Evolutionary conservation across 1,139 yeast species (phyloP), one percentile per base, ranked within the genome.

Genomic region (Candida sp.): DNA sequence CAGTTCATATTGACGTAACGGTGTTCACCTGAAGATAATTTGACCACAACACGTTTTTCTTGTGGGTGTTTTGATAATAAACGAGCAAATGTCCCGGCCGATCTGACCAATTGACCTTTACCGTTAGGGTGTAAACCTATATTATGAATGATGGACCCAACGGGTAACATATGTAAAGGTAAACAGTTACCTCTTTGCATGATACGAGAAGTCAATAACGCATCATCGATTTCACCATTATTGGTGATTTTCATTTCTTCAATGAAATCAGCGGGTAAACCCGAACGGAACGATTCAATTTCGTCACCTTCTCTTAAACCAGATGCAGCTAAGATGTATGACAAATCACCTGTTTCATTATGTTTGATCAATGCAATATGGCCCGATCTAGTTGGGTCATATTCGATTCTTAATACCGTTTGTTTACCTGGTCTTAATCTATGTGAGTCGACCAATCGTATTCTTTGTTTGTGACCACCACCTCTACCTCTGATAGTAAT

Each of bases 41-140:
- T 81, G 43, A 93, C 82, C 40, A 90, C 78, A 4, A 96, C 98
- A 54, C 75, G 80, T 45, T 78, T 75, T 56, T 77, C 76, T 32
- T 82, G 88, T 9, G 88, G 84, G 45, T 85, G 70, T 65, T 91
- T 91, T 33, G 93, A 83, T 56, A 91, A 77, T 45, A 93, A 70
- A 56, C 98, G 84, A 29, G 95, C 99, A 65, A 87, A 91, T 9
- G 98, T 77, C 47, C 99, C 99, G 1, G 99, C 99, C 41, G 96
- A 77, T 57, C 96, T 80, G 58, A 96, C 93, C 57, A 93, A 78
- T 64, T 89, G 88, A 38, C 91, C 98, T 34, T 93, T 87, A n/a
- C 97, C 97, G 36, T 73, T 71, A 30, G 84, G 79, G 40, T 62
- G 71, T 52, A 88, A 78, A 33, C 97, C 97, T 51, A 93, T 82